Base-by-base conservation (phyloP, 2,329 filamentous ascomycete species). In the Ambrosiella cleistominuta region DNA sequence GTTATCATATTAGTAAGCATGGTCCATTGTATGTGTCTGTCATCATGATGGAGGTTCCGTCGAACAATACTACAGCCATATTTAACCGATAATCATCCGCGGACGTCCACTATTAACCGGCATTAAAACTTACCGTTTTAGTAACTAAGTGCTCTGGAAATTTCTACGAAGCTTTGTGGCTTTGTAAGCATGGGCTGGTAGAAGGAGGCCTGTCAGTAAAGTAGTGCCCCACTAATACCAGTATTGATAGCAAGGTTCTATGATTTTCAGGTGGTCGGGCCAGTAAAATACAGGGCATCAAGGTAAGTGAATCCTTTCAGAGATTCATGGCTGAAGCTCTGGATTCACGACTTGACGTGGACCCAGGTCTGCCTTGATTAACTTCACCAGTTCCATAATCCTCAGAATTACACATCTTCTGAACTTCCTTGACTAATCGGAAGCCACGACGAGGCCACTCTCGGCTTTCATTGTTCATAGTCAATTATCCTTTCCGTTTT, bases 101-200 rank as follows among this genome's bases (percentile, higher is more conserved):
- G 47, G 47, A 51, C 47, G 19, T 51, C 47, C 27, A 51, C 47
- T 51, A 12, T 11, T 11, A 35, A 27, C 19, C 47, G 35, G 47
- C 40, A 19, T 12, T 7, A 8, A 36, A 38, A n/a, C 15, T 54
- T 54, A 39, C 52, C 39, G 13, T 19, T 54, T 54, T 54, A 17
- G 52, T 40, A 54, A 19, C 36, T 35, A 17, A 19, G 42, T 17
- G 37, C 59, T 69, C 68, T 58, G 64, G 61, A 40, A 50, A 57
- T 47, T 62, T 62, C 56, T 58, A 60, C 42, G 56, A 11, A 8
- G 12, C 39, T 40, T 54, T 42, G 13, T 19, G 5, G 59, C 52
- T 60, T 60, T 58, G 59, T 60, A 38, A 60, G 56, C 56, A 27
- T 27, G 27, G 27, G 4, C 27, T 27, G 27, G 27, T 13, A 38